A percentile compares a stretch with the other conserved stretches of the same genome.
These are phyloP conservation scores for Diaporthe aspalathi DNA, from an alignment of 2,329 filamentous ascomycete species.

Conservation along the genomic window DNA sequence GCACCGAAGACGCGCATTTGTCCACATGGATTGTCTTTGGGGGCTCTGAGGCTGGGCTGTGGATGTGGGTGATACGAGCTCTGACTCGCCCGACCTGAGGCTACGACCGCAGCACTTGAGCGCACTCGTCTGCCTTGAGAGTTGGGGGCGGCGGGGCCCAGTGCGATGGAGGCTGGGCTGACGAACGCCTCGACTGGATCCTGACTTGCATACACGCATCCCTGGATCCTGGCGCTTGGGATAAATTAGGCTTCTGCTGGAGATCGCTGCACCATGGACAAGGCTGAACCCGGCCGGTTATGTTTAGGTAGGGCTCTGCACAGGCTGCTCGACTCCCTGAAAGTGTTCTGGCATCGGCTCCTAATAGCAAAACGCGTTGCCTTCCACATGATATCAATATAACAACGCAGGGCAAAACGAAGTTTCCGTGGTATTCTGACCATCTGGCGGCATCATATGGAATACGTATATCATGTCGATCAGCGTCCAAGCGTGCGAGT, in stretches of 20 bases:
- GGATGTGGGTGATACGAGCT: not conserved
- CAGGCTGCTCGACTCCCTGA: not conserved
- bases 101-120: not conserved
- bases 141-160: not conserved
- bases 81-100: not conserved
- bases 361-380: not conserved
- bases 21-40: not conserved
- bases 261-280: too few species aligned
- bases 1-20: not conserved
- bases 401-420: too few species aligned
- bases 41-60: not conserved
- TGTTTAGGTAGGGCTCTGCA: not conserved
- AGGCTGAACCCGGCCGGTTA: not conserved
- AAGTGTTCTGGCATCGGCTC: not conserved
- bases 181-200: not conserved
- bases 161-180: not conserved
- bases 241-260: not conserved
- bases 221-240: not conserved
- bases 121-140: not conserved
- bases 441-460: not conserved
- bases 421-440: not conserved
- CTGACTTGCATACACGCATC: not conserved
- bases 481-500: not conserved
- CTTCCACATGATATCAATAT: not conserved
- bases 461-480: not conserved